Percentiles rank a stretch among this genome's conserved stretches.
Evolutionary conservation across 768 basidiomycete genomes (phyloP).

Genomic region (Lyophyllum decastes): DNA sequence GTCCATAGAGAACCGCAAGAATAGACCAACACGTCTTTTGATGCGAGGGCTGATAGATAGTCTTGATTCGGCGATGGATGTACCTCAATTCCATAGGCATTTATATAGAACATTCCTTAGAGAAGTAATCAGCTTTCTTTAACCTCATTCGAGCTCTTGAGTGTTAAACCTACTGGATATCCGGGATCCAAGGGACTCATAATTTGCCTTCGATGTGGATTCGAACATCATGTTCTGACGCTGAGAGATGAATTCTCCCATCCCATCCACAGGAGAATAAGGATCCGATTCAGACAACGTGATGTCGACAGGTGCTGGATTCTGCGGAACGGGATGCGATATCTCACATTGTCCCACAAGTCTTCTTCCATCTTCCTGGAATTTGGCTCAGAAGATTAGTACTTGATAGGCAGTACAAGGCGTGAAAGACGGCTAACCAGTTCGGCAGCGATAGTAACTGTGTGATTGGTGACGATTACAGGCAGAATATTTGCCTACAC

Average conservation of each 20-base stretch:
- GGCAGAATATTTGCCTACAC: slow-evolving; percentile 78
- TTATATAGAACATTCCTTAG: slow-evolving; percentile 83
- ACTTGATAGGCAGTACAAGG: slow-evolving; percentile 1
- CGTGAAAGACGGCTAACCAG: slow-evolving; percentile 50
- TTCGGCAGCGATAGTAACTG: slow-evolving; percentile 93
- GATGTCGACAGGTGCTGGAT: slow-evolving; percentile 28
- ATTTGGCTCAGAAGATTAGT: neutral
- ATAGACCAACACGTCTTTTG: slow-evolving; percentile 76
- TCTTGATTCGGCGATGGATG: slow-evolving; percentile 86
- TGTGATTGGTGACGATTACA: slow-evolving; percentile 91
- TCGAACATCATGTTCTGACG: slow-evolving; percentile 70
- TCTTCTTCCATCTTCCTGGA: slow-evolving; percentile 69
- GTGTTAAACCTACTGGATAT: slow-evolving; percentile 55
- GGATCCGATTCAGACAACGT: slow-evolving; percentile 33
- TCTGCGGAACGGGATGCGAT: slow-evolving; percentile 70
- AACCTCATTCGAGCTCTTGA: neutral
- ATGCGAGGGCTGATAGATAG: slow-evolving; percentile 62
- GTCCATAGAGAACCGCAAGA: slow-evolving; percentile 97
- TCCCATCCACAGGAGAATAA: slow-evolving; percentile 53
- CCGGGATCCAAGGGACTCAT: slow-evolving; percentile 57
- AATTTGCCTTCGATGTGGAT: slow-evolving; percentile 49
- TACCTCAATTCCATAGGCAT: slow-evolving; percentile 90
- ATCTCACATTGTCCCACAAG: slow-evolving; percentile 94
- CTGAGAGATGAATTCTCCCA: slow-evolving; percentile 47
- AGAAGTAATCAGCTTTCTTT: slow-evolving; percentile 6